Evolutionary conservation across 768 basidiomycete genomes (phyloP).

Genomic region (Crepidotus variabilis): DNA sequence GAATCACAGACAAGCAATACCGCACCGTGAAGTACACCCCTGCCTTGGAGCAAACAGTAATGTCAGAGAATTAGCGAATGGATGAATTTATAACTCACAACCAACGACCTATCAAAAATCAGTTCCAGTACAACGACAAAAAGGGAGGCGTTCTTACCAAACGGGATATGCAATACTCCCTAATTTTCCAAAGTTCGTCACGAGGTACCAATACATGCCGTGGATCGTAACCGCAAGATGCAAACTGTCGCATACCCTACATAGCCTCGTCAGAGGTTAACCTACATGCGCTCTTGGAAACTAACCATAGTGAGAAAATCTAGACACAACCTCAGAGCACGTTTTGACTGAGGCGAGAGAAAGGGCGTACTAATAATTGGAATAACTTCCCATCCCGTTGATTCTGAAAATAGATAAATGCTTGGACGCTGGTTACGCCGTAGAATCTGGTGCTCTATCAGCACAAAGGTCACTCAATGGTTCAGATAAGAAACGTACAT

Average conservation of each 20-base stretch:
- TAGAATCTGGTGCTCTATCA: not conserved
- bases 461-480: not conserved
- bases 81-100: not conserved
- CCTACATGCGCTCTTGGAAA: not conserved
- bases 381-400: not conserved
- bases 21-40: slow-evolving; percentile 20
- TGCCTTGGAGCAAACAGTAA: not conserved
- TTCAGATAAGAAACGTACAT: not conserved
- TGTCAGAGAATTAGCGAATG: not conserved
- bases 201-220: slow-evolving; percentile 1
- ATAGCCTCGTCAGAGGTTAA: not conserved
- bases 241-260: not conserved
- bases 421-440: slow-evolving; percentile 1
- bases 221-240: slow-evolving; percentile 1
- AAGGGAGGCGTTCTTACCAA: no score
- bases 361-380: not conserved
- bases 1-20: not conserved
- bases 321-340: not conserved
- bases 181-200: slow-evolving; percentile 1
- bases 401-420: slow-evolving; percentile 1
- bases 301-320: slow-evolving; percentile 1
- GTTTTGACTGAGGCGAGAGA: not conserved
- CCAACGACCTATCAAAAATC: not conserved
- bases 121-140: no score
- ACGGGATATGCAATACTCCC: not conserved